These are phyloP conservation scores for Begonia masoniana DNA, from an alignment of 306 rosid species.

Conservation along the genomic window DNA sequence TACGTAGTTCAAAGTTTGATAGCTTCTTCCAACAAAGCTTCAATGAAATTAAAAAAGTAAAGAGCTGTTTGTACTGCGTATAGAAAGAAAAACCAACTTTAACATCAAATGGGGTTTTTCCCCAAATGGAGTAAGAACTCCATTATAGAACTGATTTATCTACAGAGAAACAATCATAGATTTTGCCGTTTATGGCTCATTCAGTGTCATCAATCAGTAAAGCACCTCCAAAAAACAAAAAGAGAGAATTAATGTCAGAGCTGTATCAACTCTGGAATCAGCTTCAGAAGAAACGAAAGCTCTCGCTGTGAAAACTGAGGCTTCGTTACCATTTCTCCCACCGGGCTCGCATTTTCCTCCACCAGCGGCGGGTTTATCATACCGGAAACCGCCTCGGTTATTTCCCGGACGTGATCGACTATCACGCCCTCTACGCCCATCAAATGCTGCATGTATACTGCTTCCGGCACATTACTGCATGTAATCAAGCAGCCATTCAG, in stretches of 20 bases:
- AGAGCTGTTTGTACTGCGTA: background rate
- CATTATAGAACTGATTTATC: background rate
- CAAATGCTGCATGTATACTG: conserved; percentile 24
- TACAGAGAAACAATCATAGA: background rate
- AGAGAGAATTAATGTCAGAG: background rate
- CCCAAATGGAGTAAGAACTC: background rate
- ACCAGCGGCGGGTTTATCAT: background rate
- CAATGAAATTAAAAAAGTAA: too few species aligned
- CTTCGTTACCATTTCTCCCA: background rate
- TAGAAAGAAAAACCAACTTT: background rate
- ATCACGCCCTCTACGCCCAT: conserved; percentile 35
- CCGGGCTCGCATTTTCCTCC: background rate
- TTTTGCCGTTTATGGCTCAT: background rate
- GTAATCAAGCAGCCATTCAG: background rate
- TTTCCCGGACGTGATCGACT: conserved; percentile 29
- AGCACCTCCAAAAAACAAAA: background rate
- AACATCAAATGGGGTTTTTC: background rate
- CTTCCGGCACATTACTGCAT: conserved; percentile 28
- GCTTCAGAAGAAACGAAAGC: background rate
- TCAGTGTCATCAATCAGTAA: background rate
- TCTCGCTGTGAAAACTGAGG: conserved; percentile 3
- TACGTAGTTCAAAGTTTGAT: too few species aligned
- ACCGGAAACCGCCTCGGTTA: conserved; percentile 22
- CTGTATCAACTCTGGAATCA: background rate
- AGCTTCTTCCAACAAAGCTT: too few species aligned